phyloP scores from a whole-genome alignment of 2,329 filamentous ascomycete genomes.

The Curvularia lunata region DNA sequence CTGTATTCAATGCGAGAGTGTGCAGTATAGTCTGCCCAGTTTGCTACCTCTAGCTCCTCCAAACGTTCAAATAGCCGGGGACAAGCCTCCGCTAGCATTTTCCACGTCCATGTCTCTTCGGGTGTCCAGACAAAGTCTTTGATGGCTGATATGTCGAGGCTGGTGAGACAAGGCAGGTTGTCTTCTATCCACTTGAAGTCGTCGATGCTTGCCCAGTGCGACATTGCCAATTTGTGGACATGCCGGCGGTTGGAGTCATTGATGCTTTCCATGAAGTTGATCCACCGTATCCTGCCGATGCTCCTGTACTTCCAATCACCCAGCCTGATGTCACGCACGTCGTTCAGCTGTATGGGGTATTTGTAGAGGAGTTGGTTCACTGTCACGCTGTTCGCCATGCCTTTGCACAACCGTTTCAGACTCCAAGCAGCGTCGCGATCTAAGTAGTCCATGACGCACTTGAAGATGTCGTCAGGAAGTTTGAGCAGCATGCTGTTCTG shows the following conservation, averaged over 20 bases:
- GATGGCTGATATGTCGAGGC: conserved; percentile 45
- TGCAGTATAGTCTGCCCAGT: conserved; percentile 48
- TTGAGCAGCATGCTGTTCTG: conserved; percentile 37
- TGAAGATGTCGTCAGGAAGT: conserved; percentile 48
- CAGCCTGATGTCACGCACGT: conserved; percentile 42
- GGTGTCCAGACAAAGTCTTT: conserved; percentile 49
- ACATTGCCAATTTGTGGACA: conserved; percentile 46
- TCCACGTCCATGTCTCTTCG: conserved; percentile 49
- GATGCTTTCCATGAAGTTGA: conserved; percentile 41
- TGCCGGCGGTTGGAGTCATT: conserved; percentile 40
- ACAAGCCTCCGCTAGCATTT: conserved; percentile 40
- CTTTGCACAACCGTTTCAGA: conserved; percentile 43
- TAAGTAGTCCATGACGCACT: conserved; percentile 46
- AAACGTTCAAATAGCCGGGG: conserved; percentile 40
- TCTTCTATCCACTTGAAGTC: conserved; percentile 48
- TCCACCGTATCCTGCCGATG: conserved; percentile 39
- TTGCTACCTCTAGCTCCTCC: conserved; percentile 45
- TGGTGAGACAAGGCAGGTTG: conserved; percentile 43
- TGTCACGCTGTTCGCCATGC: conserved; percentile 38
- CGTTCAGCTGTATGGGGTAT: conserved; percentile 40
- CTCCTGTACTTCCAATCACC: conserved; percentile 44
- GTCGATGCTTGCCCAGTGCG: conserved; percentile 45
- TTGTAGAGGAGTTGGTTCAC: conserved; percentile 43
- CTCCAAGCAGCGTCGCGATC: conserved; percentile 42
- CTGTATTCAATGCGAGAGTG: conserved; percentile 48